Evolutionary conservation across 2,329 filamentous ascomycete species (phyloP).

Genomic region (Venturia asperata): DNA sequence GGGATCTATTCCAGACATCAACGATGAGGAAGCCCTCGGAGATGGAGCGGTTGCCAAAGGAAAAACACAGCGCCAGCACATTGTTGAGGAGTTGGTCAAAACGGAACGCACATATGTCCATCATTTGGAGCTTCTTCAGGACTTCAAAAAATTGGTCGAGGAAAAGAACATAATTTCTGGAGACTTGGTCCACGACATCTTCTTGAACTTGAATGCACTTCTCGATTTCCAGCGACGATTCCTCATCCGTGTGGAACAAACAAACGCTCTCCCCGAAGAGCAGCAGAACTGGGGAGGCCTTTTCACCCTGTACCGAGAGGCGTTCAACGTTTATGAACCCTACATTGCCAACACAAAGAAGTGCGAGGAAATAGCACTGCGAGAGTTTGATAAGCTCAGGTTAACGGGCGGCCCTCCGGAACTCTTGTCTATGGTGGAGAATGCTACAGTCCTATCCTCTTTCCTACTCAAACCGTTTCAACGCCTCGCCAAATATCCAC

Average conservation of each 20-base stretch:
- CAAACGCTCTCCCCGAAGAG: conserved; percentile 70
- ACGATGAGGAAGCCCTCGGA: conserved; percentile 44
- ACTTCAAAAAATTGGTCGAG: conserved; percentile 83
- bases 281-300: conserved; percentile 92
- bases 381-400: conserved; percentile 80
- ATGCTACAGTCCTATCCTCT: conserved; percentile 79
- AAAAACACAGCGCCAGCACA: conserved; percentile 68
- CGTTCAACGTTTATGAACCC: conserved; percentile 88
- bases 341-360: conserved; percentile 96
- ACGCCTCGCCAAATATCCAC: conserved; percentile 85
- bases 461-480: conserved; percentile 97
- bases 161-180: conserved; percentile 82
- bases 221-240: conserved; percentile 94
- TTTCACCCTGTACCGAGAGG: conserved; percentile 76
- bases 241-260: conserved; percentile 90
- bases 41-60: conserved; percentile 46
- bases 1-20: conserved; percentile 59
- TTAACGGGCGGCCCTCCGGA: conserved; percentile 57
- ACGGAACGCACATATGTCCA: conserved; percentile 98
- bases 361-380: conserved; percentile 75
- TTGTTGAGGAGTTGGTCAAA: conserved; percentile 84
- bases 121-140: conserved; percentile 87
- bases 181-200: conserved; percentile 88
- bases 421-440: conserved; percentile 68
- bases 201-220: conserved; percentile 90